Conservation (phyloP, 2,329 filamentous ascomycete genomes). For the Penicillium sp. region DNA sequence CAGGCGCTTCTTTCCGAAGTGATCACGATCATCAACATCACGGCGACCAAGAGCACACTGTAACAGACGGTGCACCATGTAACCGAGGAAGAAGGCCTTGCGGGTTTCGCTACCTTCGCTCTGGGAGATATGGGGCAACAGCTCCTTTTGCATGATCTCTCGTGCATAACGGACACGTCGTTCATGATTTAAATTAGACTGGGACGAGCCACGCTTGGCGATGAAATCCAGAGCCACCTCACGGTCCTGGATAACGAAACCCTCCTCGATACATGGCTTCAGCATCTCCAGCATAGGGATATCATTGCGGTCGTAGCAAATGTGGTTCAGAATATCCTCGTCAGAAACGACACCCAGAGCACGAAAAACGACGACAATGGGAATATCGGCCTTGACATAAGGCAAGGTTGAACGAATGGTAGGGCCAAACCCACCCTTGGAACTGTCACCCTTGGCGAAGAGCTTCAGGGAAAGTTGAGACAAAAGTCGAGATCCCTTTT, state of each 20-base stretch:
- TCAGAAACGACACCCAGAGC: slow-evolving; percentile 95
- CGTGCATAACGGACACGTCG: slow-evolving; percentile 89
- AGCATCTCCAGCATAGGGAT: slow-evolving; percentile 97
- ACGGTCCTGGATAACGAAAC: slow-evolving; percentile 91
- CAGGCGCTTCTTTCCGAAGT: slow-evolving; percentile 97
- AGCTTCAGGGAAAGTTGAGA: slow-evolving; percentile 91
- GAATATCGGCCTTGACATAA: slow-evolving; percentile 90
- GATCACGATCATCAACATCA: slow-evolving; percentile 95
- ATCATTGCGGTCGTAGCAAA: slow-evolving; percentile 93
- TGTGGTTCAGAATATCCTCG: slow-evolving; percentile 96
- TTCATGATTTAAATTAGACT: slow-evolving; percentile 70
- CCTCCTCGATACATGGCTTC: slow-evolving; percentile 95
- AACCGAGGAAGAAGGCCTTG: slow-evolving; percentile 97
- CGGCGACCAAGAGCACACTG: slow-evolving; percentile 90
- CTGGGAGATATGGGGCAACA: slow-evolving; percentile 94
- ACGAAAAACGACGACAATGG: slow-evolving; percentile 92
- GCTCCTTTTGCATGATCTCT: slow-evolving; percentile 95
- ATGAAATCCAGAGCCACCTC: slow-evolving; percentile 95
- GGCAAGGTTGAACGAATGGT: slow-evolving; percentile 89
- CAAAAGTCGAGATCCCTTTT: slow-evolving; percentile 92
- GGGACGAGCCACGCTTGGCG: slow-evolving; percentile 79
- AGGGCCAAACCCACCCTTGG: slow-evolving; percentile 78
- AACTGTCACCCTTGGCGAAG: slow-evolving; percentile 76
- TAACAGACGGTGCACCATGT: slow-evolving; percentile 95
- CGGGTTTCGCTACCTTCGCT: slow-evolving; percentile 89